A percentile compares a stretch with the other conserved stretches of the same genome.
Conservation (phyloP, 495 filamentous ascomycete species). For the Penicillium verhagenii region DNA sequence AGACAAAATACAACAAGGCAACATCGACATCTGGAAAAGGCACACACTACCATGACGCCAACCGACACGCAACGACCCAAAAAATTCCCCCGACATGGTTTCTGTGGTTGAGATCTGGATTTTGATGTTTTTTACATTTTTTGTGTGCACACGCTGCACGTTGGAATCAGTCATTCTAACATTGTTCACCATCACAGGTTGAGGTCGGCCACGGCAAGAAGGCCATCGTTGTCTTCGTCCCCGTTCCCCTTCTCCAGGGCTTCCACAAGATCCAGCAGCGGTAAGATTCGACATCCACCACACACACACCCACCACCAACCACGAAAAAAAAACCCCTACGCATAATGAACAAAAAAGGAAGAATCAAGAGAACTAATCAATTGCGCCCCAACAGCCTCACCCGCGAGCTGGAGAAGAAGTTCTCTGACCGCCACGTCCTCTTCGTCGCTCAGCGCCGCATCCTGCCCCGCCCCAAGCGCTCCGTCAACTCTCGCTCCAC, state of each 20-base stretch:
- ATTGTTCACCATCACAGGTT: constrained; percentile 60
- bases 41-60: background rate
- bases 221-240: constrained; percentile 99
- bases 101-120: constrained; percentile 12
- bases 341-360: background rate
- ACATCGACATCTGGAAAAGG: background rate
- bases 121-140: constrained; percentile 11
- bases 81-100: constrained; percentile 16
- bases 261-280: constrained; percentile 99
- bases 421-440: constrained; percentile 99
- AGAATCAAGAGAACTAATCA: constrained; percentile 4
- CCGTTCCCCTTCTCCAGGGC: constrained; percentile 88
- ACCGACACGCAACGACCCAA: background rate
- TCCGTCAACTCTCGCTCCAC: constrained; percentile 89
- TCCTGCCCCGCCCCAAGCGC: constrained; percentile 95
- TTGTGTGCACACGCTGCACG: constrained; percentile 12
- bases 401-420: constrained; percentile 99
- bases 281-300: constrained; percentile 51
- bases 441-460: constrained; percentile 97
- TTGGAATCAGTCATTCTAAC: constrained; percentile 24
- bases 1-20: background rate
- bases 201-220: constrained; percentile 99
- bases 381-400: constrained; percentile 64
- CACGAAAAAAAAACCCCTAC: background rate
- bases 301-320: background rate